phyloP scores from a whole-genome alignment of 331 rosid genomes.

The Pyrus hybrid region DNA sequence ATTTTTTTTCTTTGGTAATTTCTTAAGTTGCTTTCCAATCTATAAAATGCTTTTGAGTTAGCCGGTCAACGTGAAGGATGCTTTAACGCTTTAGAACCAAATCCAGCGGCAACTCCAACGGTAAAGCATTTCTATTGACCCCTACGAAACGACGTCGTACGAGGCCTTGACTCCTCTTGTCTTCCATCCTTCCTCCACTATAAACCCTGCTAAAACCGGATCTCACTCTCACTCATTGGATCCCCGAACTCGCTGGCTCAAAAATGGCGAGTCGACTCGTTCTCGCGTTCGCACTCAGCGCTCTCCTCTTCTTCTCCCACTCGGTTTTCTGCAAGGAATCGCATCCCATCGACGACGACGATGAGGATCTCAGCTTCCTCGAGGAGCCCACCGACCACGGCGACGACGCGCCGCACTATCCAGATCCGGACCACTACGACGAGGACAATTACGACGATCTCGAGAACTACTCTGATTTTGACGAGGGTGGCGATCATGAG shows the following conservation, averaged over 20 bases:
- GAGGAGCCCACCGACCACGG: conserved; percentile 49
- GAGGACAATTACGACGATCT: conserved; percentile 40
- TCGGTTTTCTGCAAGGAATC: conserved; percentile 41
- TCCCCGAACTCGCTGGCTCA: too few species aligned
- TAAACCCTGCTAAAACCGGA: conserved; percentile 21
- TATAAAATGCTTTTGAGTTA: neutral
- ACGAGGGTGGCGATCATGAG: conserved; percentile 34
- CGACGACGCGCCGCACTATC: conserved; percentile 7
- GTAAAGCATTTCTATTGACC: neutral
- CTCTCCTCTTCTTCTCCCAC: conserved; percentile 57
- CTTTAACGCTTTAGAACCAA: neutral
- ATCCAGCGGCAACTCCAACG: neutral
- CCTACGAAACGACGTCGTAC: neutral
- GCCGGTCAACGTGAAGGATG: neutral
- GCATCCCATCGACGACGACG: conserved; percentile 21
- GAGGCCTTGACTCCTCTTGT: neutral
- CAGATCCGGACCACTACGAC: conserved; percentile 42
- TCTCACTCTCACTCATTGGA: conserved; percentile 13
- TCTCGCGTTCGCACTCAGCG: conserved; percentile 36
- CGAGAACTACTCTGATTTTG: conserved; percentile 53
- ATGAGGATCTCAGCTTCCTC: conserved; percentile 90
- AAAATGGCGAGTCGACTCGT: conserved; percentile 55
- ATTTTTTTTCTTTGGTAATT: neutral
- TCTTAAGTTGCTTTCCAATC: neutral
- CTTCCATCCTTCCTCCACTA: neutral